phyloP scores from a whole-genome alignment of 2,329 filamentous ascomycete genomes.

The Paracoccidioides brasiliensis region DNA sequence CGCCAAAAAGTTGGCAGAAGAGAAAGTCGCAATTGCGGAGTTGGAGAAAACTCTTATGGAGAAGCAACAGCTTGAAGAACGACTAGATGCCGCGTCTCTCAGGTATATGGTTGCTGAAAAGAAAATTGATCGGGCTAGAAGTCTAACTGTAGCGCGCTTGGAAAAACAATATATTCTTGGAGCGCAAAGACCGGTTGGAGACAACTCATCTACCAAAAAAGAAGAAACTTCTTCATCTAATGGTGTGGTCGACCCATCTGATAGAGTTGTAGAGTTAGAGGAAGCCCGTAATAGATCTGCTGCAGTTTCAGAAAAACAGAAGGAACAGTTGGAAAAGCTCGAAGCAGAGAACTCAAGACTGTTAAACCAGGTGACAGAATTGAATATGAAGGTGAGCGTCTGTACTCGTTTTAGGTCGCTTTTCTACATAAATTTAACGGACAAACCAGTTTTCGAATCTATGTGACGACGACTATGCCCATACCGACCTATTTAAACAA shows the following conservation, averaged over 20 bases:
- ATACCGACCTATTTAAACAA: conserved; percentile 86
- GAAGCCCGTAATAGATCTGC: conserved; percentile 63
- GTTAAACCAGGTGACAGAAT: conserved; percentile 64
- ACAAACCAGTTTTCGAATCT: conserved; percentile 49
- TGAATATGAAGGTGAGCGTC: conserved; percentile 45
- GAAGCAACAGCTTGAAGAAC: conserved; percentile 72
- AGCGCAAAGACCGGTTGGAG: conserved; percentile 34
- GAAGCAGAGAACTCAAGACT: conserved; percentile 62
- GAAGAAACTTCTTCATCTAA: conserved; percentile 42
- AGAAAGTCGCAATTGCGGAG: conserved; percentile 69
- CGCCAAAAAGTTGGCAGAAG: conserved; percentile 58
- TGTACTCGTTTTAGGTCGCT: conserved; percentile 9
- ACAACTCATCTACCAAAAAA: conserved; percentile 36
- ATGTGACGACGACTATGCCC: conserved; percentile 85
- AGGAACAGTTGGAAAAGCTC: conserved; percentile 71
- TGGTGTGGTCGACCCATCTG: conserved; percentile 29
- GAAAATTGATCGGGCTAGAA: conserved; percentile 80
- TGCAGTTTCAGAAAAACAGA: conserved; percentile 67
- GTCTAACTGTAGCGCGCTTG: conserved; percentile 76
- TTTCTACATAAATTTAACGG: conserved; percentile 43
- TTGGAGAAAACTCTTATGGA: conserved; percentile 63
- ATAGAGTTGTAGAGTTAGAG: conserved; percentile 55
- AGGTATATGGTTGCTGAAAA: conserved; percentile 94
- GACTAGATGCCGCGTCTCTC: conserved; percentile 75
- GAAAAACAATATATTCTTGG: conserved; percentile 77